A percentile compares a stretch with the other conserved stretches of the same genome.
Conservation (phyloP, 2,329 filamentous ascomycete genomes). For the Fusarium sp. region DNA sequence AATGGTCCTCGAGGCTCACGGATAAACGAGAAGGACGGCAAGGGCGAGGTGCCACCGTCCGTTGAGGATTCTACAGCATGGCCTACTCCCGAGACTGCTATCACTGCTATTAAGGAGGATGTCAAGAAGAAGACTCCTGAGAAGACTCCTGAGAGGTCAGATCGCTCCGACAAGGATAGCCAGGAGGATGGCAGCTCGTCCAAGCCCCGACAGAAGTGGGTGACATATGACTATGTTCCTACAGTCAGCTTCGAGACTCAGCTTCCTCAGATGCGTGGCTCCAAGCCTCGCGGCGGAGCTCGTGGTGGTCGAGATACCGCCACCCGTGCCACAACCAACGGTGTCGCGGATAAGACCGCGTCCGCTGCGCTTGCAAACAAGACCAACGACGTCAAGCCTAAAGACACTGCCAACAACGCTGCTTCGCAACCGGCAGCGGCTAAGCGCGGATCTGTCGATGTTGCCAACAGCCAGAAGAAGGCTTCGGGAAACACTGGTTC, state of each 20-base stretch:
- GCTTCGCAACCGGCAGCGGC: constrained; percentile 56
- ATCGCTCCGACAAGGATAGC: constrained; percentile 75
- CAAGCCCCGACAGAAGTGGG: constrained; percentile 81
- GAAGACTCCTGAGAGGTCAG: constrained; percentile 69
- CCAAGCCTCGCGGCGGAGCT: constrained; percentile 66
- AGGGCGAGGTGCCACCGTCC: constrained; percentile 67
- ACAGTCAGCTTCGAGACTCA: constrained; percentile 90
- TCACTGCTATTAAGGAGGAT: constrained; percentile 75
- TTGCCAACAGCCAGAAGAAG: constrained; percentile 61
- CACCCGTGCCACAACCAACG: constrained; percentile 55
- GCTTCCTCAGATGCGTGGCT: constrained; percentile 69
- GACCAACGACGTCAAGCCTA: constrained; percentile 53
- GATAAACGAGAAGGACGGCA: constrained; percentile 60
- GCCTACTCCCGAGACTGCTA: constrained; percentile 89
- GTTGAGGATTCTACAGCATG: constrained; percentile 85
- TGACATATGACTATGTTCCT: constrained; percentile 85
- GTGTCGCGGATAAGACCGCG: constrained; percentile 57
- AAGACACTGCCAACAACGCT: constrained; percentile 59
- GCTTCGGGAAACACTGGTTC: constrained; percentile 51
- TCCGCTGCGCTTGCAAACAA: constrained; percentile 52
- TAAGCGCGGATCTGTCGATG: constrained; percentile 65
- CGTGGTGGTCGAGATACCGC: constrained; percentile 58
- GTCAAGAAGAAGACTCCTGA: constrained; percentile 79
- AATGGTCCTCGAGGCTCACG: constrained; percentile 66
- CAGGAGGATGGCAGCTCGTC: constrained; percentile 64